Evolutionary conservation across 108 stramenopile genomes (phyloP).

Genomic region (Schizochytrium sp.): DNA sequence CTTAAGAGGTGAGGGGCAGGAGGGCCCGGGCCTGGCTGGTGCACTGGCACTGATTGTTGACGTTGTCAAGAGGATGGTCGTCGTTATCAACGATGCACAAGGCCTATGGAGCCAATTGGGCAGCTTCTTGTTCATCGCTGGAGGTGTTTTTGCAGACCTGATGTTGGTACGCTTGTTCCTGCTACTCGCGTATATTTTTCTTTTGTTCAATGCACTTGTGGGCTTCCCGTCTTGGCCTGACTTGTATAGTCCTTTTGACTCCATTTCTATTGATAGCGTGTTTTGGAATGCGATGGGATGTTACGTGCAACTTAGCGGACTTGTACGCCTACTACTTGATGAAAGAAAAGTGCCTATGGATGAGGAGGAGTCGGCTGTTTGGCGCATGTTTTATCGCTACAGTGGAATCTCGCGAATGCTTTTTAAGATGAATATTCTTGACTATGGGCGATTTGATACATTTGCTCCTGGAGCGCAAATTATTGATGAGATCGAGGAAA

Average conservation of each 20-base stretch:
- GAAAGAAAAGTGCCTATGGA: neutral
- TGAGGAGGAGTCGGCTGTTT: constrained; percentile 48
- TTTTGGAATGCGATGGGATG: constrained; percentile 14
- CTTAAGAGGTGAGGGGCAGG: neutral
- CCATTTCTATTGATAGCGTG: neutral
- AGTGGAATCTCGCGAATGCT: constrained; percentile 47
- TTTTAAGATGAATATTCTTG: constrained; percentile 12
- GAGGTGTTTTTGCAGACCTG: constrained; percentile 25
- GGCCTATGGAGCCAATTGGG: constrained; percentile 49
- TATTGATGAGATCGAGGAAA: neutral
- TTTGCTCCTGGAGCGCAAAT: constrained; percentile 2
- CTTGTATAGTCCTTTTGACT: neutral
- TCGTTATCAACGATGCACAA: neutral
- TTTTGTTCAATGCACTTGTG: neutral
- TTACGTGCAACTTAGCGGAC: constrained; percentile 23
- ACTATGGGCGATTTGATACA: neutral
- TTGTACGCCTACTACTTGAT: constrained; percentile 22
- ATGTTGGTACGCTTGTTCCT: constrained; percentile 44
- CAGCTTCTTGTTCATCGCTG: constrained; percentile 46
- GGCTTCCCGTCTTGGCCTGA: constrained; percentile 9
- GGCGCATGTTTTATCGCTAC: constrained; percentile 55
- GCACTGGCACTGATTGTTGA: neutral
- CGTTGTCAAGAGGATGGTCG: neutral
- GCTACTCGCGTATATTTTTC: neutral
- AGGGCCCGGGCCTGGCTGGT: neutral